Percentiles rank a stretch among this genome's conserved stretches.
Evolutionary conservation across 2,329 filamentous ascomycete genomes (phyloP).

Genomic region (Hortaea werneckii): DNA sequence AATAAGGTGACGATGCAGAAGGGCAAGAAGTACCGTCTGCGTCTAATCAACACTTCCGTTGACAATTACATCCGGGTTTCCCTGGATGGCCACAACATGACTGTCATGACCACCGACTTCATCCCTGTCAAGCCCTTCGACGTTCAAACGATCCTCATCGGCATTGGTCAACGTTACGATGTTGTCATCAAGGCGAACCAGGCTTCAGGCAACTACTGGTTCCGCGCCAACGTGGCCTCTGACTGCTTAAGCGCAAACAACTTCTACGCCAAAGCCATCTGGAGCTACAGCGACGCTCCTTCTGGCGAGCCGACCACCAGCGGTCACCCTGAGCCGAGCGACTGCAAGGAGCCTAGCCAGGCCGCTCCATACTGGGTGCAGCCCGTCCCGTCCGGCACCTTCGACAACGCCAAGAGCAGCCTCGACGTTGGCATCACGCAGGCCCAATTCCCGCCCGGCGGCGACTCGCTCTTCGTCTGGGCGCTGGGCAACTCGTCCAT

Average conservation of each 20-base stretch:
- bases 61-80: slow-evolving; percentile 29
- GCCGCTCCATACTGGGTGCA: slow-evolving; percentile 24
- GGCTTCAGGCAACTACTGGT: slow-evolving; percentile 35
- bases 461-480: slow-evolving; percentile 31
- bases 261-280: slow-evolving; percentile 26
- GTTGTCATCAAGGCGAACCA: slow-evolving; percentile 38
- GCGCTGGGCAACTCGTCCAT: slow-evolving; percentile 32
- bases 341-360: slow-evolving; percentile 21
- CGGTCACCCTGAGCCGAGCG: slow-evolving; percentile 16
- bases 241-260: slow-evolving; percentile 27
- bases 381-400: slow-evolving; percentile 23
- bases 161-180: slow-evolving; percentile 38
- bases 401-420: background rate
- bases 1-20: slow-evolving; percentile 6
- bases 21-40: slow-evolving; percentile 36
- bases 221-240: slow-evolving; percentile 30
- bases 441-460: slow-evolving; percentile 25
- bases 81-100: slow-evolving; percentile 33
- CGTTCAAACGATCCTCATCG: slow-evolving; percentile 28
- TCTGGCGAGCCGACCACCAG: slow-evolving; percentile 13
- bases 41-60: slow-evolving; percentile 32
- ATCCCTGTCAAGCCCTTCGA: slow-evolving; percentile 34
- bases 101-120: slow-evolving; percentile 35
- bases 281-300: slow-evolving; percentile 22
- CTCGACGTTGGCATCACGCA: slow-evolving; percentile 25